Conservation (phyloP, 106 monocot species). For the Posidonia australis region DNA sequence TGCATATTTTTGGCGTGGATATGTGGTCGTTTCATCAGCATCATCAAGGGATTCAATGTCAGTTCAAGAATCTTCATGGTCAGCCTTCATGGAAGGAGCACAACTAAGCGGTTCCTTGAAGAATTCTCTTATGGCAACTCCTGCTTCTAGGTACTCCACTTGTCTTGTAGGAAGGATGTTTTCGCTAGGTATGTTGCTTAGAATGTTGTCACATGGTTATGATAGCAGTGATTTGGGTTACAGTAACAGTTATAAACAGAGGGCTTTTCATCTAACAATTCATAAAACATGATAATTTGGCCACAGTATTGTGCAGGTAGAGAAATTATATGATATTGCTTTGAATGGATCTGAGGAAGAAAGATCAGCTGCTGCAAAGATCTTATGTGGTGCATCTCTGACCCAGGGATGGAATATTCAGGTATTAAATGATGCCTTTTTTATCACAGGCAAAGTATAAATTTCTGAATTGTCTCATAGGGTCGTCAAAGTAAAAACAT, state of each 20-base stretch:
- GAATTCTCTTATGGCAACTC: conserved; percentile 57
- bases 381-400: conserved; percentile 81
- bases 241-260: too few relatives aligned
- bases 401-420: conserved; percentile 90
- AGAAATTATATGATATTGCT: conserved; percentile 61
- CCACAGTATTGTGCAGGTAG: conserved; percentile 54
- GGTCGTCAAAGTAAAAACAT: too few relatives aligned
- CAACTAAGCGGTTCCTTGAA: conserved; percentile 44
- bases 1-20: conserved; percentile 91
- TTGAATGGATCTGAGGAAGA: conserved; percentile 84
- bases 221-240: neutral
- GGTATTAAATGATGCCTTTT: conserved; percentile 21
- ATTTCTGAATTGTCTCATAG: too few relatives aligned
- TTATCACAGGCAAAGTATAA: neutral
- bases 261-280: neutral
- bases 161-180: neutral
- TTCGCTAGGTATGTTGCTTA: neutral
- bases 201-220: neutral
- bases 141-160: conserved; percentile 73
- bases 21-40: conserved; percentile 39
- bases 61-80: conserved; percentile 62
- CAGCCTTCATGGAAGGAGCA: conserved; percentile 68
- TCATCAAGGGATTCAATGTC: conserved; percentile 30
- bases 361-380: conserved; percentile 64
- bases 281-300: conserved; percentile 6